Base-by-base conservation (phyloP, 192 early-diverging fungal species). In the Ramicandelaber brevisporus region DNA sequence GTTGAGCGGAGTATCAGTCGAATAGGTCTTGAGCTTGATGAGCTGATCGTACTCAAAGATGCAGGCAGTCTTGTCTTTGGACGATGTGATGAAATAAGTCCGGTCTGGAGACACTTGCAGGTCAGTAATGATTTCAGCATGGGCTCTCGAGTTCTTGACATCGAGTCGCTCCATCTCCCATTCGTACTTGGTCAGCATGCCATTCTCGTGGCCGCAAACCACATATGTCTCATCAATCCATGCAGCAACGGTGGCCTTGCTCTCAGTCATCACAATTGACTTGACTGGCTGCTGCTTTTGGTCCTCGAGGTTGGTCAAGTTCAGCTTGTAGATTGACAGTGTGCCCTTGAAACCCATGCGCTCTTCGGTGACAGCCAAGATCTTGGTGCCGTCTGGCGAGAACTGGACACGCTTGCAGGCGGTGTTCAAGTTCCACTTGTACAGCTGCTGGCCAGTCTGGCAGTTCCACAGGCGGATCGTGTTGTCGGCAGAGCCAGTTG, bases 201-300 rank as follows among this genome's bases (percentile, higher is more conserved):
- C 92, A 55, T 98, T 70, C 31, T 88, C 86, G 38, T 92, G 87
- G 15, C 89, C 87, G 23, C 68, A 78, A 42, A 87, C 68, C 41
- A 98, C 87, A 47, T 76, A 74, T 43, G 74, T 82, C 65, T 98
- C 79, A 0, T 92, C 61, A 45, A 69, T 59, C 93, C 93, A 98
- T 3, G 57, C 68, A 6, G 93, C 89, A 20, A 82, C 75, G 26
- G 82, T 89, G 28, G 73, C 79, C 58, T 93, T 93, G 36, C 75
- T 50, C 3, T 69, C 66, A 19, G 62, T 57, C 9, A 75, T 65
- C 38, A 68, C 52, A 41, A 90, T 68, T 16, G 70, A 61, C 12
- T 44, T 57, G 27, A 77, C 27, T n/a, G 76, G 68, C 44, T 88
- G 77, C 27, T 69, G 58, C 16, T 74, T 78, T 58, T 86, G 51